Evolutionary conservation across 495 filamentous ascomycete genomes (phyloP), one percentile per base, ranked within the genome.

Genomic region (Acidiella bohemica): DNA sequence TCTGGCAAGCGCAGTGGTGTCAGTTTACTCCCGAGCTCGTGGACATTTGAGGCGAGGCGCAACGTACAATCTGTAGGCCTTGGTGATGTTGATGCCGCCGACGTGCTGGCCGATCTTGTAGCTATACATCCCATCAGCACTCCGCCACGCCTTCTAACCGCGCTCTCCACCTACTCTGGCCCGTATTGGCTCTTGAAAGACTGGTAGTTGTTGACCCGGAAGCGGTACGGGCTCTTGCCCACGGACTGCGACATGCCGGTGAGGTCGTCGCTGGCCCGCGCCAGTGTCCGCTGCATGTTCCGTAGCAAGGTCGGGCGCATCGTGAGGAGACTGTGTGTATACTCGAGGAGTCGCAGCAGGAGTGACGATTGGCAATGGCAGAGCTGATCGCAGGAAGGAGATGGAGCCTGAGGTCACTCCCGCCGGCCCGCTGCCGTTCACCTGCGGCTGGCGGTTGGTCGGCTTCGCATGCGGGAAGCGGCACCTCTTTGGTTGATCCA

Each of bases 1-100:
- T 44, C 76, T 81, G 29, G 12, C 7, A 8, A 12, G 25, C n/a
- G 25, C 7, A 7, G 25, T 27, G 25, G 25, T 27, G 7, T 27
- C 25, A n/a, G n/a, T n/a, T n/a, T n/a, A n/a, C n/a, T n/a, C n/a
- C n/a, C n/a, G n/a, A n/a, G n/a, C n/a, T n/a, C n/a, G n/a, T n/a
- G n/a, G n/a, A n/a, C 25, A 27, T 42, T 11, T 22, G 16, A 42
- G 5, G 17, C 22, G 32, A 49, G 5, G 20, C 6, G 36, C 6
- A 3, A 14, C 49, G 49, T 40, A 51, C 50, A 24, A 47, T 46
- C 32, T 32, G 4, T 13, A 3, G 5, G 22, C 14, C 9, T 23
- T 27, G 4, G 24, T 22, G 20, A 21, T 25, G 42, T 48, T 49
- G 18, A 52, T 36, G 49, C 45, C 46, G 36, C 38, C 28, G 28